phyloP scores from a whole-genome alignment of 2,329 filamentous ascomycete species.

The Epichloe bromicola region DNA sequence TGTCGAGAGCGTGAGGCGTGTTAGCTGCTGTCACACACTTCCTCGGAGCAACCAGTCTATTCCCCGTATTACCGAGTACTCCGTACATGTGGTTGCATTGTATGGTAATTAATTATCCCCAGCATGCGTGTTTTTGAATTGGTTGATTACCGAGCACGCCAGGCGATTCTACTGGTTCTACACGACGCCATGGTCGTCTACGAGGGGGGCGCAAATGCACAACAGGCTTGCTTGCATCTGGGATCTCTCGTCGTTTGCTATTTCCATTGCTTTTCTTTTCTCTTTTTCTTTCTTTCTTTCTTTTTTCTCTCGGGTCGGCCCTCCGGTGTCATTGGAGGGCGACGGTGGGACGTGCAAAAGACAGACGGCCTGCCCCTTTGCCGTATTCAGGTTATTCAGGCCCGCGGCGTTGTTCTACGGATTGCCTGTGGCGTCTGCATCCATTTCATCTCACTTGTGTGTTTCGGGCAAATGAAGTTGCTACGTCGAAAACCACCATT shows the following conservation, averaged over 20 bases:
- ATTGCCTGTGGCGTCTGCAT: too few species aligned
- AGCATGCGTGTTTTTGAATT: background rate
- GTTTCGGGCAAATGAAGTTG: background rate
- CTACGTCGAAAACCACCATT: background rate
- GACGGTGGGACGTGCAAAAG: too few species aligned
- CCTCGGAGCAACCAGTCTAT: too few species aligned
- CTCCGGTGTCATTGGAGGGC: too few species aligned
- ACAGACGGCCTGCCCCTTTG: too few species aligned
- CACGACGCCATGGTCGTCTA: background rate
- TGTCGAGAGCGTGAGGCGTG: too few species aligned
- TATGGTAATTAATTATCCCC: background rate
- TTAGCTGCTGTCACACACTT: too few species aligned
- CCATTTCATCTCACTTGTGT: background rate
- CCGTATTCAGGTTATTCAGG: too few species aligned
- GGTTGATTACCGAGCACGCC: background rate
- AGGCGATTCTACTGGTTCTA: background rate
- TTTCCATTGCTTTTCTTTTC: background rate
- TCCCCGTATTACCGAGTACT: background rate
- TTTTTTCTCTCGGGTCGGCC: too few species aligned
- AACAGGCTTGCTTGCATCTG: background rate
- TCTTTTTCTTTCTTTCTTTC: background rate
- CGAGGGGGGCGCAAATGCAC: background rate
- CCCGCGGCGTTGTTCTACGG: too few species aligned
- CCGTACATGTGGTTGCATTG: background rate
- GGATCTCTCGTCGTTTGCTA: too few species aligned